Conservation (phyloP, 768 basidiomycete species). For the Mycena leptocephala region DNA sequence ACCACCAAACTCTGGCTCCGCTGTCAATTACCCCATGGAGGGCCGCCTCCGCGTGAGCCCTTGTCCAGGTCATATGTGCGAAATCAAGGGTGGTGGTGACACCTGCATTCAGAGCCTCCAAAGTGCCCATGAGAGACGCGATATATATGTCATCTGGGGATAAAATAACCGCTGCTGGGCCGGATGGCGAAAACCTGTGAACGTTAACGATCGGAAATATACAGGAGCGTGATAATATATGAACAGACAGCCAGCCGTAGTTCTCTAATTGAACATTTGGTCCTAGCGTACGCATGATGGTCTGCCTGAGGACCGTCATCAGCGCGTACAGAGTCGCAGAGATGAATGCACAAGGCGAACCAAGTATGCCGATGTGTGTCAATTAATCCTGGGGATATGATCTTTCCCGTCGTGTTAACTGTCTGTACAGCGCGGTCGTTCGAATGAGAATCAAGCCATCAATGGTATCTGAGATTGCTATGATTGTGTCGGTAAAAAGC, state of each 20-base stretch:
- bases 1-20: conserved; percentile 25
- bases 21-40: conserved; percentile 19
- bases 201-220: not conserved
- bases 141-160: conserved; percentile 26
- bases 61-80: conserved; percentile 26
- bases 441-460: conserved; percentile 24
- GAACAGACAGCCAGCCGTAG: conserved; percentile 22
- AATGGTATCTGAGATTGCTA: conserved; percentile 23
- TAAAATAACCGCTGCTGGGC: conserved; percentile 14
- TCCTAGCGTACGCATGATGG: conserved; percentile 20
- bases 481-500: conserved; percentile 27
- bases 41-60: conserved; percentile 14
- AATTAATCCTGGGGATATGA: conserved; percentile 27
- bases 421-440: not conserved
- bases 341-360: not conserved
- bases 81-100: conserved; percentile 21
- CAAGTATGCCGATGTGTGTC: too few relatives aligned
- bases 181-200: conserved; percentile 3
- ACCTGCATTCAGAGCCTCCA: conserved; percentile 27
- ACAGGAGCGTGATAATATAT: not conserved
- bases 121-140: conserved; percentile 16
- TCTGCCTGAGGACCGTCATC: conserved; percentile 7
- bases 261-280: conserved; percentile 27
- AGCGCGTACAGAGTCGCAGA: not conserved
- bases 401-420: conserved; percentile 29